Evolutionary conservation across 1,284 basidiomycete species (phyloP).

Genomic region (Boletus semigastroideus): DNA sequence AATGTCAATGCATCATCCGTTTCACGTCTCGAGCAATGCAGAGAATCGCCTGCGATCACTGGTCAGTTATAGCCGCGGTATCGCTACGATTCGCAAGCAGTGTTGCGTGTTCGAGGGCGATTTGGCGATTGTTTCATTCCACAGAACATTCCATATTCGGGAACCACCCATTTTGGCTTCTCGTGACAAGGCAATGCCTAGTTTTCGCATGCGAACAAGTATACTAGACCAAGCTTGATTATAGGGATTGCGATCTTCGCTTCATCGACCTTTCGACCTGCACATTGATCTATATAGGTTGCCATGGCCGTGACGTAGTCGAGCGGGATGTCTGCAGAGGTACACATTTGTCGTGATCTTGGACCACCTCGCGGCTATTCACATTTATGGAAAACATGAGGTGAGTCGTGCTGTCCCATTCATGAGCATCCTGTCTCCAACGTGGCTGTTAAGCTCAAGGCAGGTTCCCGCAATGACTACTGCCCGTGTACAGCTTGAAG

Average conservation of each 20-base stretch:
- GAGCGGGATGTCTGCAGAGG: constrained; percentile 19
- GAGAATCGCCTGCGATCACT: constrained; percentile 11
- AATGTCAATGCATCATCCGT: constrained; percentile 8
- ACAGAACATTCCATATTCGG: constrained; percentile 35
- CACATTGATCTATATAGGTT: constrained; percentile 14
- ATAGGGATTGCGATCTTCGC: constrained; percentile 8
- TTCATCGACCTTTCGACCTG: constrained; percentile 8
- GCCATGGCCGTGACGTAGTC: constrained; percentile 29
- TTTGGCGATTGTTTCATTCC: constrained; percentile 17
- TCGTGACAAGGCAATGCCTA: constrained; percentile 19
- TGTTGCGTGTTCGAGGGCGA: constrained; percentile 5
- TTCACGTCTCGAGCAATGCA: constrained; percentile 16
- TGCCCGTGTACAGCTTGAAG: constrained; percentile 35
- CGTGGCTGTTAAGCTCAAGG: constrained; percentile 39
- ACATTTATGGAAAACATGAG: constrained; percentile 40
- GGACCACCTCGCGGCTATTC: constrained; percentile 37
- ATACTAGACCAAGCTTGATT: constrained; percentile 12
- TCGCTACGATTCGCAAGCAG: constrained; percentile 17
- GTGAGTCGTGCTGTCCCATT: constrained; percentile 35
- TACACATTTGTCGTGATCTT: constrained; percentile 36
- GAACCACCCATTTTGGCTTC: constrained; percentile 6
- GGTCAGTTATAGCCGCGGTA: constrained; percentile 13
- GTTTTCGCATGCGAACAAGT: constrained; percentile 9
- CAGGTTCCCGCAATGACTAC: constrained; percentile 35
- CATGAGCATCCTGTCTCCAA: constrained; percentile 36